Base-by-base conservation (phyloP, 495 filamentous ascomycete species). In the Penicillium canescens region DNA sequence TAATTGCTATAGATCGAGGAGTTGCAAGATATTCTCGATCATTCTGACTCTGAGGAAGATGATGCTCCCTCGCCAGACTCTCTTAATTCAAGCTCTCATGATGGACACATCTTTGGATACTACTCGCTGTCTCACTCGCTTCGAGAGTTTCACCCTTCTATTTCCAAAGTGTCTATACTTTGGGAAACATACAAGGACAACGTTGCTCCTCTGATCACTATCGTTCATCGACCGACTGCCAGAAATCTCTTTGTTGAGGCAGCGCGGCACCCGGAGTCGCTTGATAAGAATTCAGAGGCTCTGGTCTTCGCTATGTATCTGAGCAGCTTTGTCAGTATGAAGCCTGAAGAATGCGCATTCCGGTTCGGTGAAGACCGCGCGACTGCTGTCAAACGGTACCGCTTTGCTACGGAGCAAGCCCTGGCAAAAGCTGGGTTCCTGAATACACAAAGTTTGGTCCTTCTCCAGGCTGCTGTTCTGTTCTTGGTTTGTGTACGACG, bases 231-330 rank as follows among this genome's bases (percentile, higher is more conserved):
- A 7, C 85, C 85, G 3, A 82, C 82, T 3, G 78, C 79, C 54
- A 74, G 69, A 14, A 79, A 79, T 28, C 47, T 79, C 4, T 69
- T 84, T 38, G 49, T 62, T 11, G 64, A 69, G 9, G 69, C 76
- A 8, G 71, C 74, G 9, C 73, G 72, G 40, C 77, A 81, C 46
- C 74, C 82, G 34, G 79, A 85, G 38, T 67, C 56, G 8, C 62
- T 89, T 50, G 83, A 82, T 16, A 82, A 79, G 26, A 81, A 75
- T 24, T 79, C 71, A 5, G 92, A 96, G 60, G 83, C 86, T 6
- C 61, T 96, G 16, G 76, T 92, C 56, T 93, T 96, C 52, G 69
- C 88, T 8, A 86, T 96, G 41, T 95, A 94, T 61, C 86, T 89
- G 61, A 83, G 83, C 26, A 83, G 86, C 0, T 80, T 90, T 21